phyloP scores from a whole-genome alignment of 2,329 filamentous ascomycete species.

The Penicillium crustosum region DNA sequence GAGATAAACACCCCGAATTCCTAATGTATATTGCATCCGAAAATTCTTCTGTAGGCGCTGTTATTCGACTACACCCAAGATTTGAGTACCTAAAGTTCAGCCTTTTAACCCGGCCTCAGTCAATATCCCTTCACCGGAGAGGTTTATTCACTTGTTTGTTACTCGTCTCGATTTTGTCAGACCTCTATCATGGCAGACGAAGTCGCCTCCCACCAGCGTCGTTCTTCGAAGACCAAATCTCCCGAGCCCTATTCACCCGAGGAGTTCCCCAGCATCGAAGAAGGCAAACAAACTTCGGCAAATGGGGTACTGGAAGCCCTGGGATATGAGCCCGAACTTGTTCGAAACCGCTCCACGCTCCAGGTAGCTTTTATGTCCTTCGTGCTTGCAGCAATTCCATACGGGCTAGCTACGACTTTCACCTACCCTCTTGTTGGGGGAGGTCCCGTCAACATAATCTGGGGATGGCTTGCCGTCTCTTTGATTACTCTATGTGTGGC shows the following conservation, averaged over 20 bases:
- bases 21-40: not conserved
- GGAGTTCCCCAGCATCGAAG: conserved; percentile 5
- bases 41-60: not conserved
- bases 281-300: conserved; percentile 15
- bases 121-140: not conserved
- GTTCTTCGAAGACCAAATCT: not conserved
- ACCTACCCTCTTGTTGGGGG: conserved; percentile 66
- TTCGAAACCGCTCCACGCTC: conserved; percentile 54
- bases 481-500: conserved; percentile 62
- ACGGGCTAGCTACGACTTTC: conserved; percentile 65
- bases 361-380: conserved; percentile 45
- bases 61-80: not conserved
- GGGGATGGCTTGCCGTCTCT: conserved; percentile 65
- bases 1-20: not conserved
- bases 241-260: conserved; percentile 1
- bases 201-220: not conserved
- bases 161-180: not conserved
- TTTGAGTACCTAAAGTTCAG: not conserved
- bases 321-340: conserved; percentile 65
- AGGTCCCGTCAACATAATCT: conserved; percentile 66
- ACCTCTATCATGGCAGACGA: conserved; percentile 6
- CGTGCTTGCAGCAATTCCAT: conserved; percentile 69
- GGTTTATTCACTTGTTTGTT: no score
- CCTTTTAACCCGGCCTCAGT: not conserved
- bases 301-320: conserved; percentile 40